Percentiles rank a stretch among this genome's conserved stretches.
Evolutionary conservation across 768 basidiomycete genomes (phyloP).

Genomic region (Sporobolomyces phaffii): DNA sequence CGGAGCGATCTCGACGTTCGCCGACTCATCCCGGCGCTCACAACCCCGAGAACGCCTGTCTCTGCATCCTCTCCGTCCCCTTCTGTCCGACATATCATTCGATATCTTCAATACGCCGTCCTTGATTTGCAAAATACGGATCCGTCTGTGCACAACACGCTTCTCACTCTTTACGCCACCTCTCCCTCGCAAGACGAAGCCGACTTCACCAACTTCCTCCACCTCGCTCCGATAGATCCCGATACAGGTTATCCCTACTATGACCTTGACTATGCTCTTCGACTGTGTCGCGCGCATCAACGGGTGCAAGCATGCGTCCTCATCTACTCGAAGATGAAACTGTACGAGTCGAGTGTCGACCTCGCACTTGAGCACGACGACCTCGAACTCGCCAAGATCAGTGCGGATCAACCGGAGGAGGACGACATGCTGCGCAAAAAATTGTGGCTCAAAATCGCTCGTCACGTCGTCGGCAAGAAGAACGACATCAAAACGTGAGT

Average conservation of each 20-base stretch:
- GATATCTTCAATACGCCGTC: conserved; percentile 78
- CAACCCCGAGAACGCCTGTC: conserved; percentile 62
- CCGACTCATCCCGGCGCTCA: conserved; percentile 78
- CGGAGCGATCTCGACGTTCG: conserved; percentile 72
- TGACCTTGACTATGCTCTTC: conserved; percentile 91
- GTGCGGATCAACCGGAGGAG: conserved; percentile 82
- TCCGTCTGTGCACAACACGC: conserved; percentile 84
- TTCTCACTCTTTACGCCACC: conserved; percentile 73
- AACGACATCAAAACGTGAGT: conserved; percentile 94
- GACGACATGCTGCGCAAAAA: conserved; percentile 81
- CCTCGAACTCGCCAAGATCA: conserved; percentile 85
- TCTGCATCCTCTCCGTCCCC: conserved; percentile 60
- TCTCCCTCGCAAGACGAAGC: conserved; percentile 49
- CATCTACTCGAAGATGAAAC: conserved; percentile 94
- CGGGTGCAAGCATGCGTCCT: conserved; percentile 85
- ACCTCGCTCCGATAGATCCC: conserved; percentile 71
- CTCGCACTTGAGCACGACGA: conserved; percentile 90
- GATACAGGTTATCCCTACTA: conserved; percentile 82
- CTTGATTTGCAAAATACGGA: conserved; percentile 74
- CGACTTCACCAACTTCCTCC: conserved; percentile 61
- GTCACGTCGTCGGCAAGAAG: conserved; percentile 94
- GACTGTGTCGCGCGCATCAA: conserved; percentile 76
- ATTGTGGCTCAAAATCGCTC: conserved; percentile 97
- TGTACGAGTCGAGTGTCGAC: conserved; percentile 94
- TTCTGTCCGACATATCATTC: conserved; percentile 66